A percentile compares a stretch with the other conserved stretches of the same genome.
Conservation (phyloP, 2,329 filamentous ascomycete species). For the Xylariaceae sp. region DNA sequence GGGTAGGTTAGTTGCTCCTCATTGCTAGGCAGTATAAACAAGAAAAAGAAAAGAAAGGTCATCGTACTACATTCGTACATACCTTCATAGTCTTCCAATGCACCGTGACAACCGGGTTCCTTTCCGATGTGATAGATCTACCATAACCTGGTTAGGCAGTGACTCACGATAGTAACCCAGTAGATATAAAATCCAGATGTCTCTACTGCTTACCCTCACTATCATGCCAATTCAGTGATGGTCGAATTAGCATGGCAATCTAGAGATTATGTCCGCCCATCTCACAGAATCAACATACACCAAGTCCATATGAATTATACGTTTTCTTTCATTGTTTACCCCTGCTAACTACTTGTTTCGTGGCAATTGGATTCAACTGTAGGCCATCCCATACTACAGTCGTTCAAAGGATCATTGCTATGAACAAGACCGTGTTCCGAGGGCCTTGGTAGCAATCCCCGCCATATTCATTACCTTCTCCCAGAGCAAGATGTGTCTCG, state of each 20-base stretch:
- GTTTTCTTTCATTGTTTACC: conserved; percentile 10
- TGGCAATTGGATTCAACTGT: conserved; percentile 4
- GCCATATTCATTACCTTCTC: conserved; percentile 7
- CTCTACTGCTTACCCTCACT: too few species aligned
- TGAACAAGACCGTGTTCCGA: background rate
- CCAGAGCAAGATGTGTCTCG: conserved; percentile 5
- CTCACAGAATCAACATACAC: background rate
- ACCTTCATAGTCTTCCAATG: too few species aligned
- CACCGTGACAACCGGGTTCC: too few species aligned
- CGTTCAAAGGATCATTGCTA: conserved; percentile 2
- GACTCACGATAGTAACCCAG: too few species aligned
- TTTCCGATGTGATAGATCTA: too few species aligned
- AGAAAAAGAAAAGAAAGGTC: too few species aligned
- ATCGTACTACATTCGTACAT: too few species aligned
- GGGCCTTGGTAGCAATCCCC: conserved; percentile 3
- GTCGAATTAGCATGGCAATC: too few species aligned
- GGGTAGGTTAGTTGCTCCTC: background rate
- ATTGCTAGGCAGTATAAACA: background rate
- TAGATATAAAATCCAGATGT: too few species aligned
- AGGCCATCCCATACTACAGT: conserved; percentile 1
- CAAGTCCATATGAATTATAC: background rate
- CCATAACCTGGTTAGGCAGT: too few species aligned
- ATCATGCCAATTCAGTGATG: too few species aligned
- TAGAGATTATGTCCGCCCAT: background rate
- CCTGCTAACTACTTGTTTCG: conserved; percentile 1